Evolutionary conservation across 257 asterid genomes (phyloP).

Genomic region (Solanum corneliomulleri): DNA sequence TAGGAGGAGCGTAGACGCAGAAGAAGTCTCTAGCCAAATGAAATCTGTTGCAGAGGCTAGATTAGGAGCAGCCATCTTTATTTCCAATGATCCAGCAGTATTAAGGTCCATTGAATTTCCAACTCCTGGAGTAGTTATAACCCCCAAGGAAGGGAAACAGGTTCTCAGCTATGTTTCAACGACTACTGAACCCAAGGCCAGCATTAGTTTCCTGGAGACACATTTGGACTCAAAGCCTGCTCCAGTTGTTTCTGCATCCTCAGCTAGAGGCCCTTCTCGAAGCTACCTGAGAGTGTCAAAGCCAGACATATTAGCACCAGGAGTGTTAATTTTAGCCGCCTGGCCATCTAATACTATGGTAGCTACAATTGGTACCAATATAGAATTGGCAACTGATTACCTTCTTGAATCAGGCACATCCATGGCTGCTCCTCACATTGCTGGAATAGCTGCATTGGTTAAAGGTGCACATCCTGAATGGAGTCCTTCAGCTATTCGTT

Average conservation of each 20-base stretch:
- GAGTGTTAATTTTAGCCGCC: conserved; percentile 25
- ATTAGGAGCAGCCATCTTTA: conserved; percentile 14
- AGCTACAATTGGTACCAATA: conserved; percentile 3
- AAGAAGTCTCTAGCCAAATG: not conserved
- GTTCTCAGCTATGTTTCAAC: conserved; percentile 13
- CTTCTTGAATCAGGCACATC: conserved; percentile 26
- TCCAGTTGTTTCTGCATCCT: conserved; percentile 24
- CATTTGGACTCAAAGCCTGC: conserved; percentile 11
- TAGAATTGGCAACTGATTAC: conserved; percentile 14
- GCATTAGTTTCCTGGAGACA: conserved; percentile 23
- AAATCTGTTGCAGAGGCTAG: not conserved
- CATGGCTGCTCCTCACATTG: conserved; percentile 35
- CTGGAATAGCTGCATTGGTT: conserved; percentile 30
- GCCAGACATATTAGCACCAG: conserved; percentile 39
- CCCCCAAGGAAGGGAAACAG: not conserved
- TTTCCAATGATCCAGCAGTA: not conserved
- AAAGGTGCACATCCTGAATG: conserved; percentile 36
- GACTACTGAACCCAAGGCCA: not conserved
- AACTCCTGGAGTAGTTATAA: conserved; percentile 14
- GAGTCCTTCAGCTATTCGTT: conserved; percentile 37
- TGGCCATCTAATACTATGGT: conserved; percentile 10
- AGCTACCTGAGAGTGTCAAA: conserved; percentile 21
- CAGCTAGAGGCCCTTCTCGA: conserved; percentile 34
- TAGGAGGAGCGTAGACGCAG: not conserved
- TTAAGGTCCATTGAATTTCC: conserved; percentile 1